Conservation (phyloP, 306 rosid species). For the Ammopiptanthus mongolicus region DNA sequence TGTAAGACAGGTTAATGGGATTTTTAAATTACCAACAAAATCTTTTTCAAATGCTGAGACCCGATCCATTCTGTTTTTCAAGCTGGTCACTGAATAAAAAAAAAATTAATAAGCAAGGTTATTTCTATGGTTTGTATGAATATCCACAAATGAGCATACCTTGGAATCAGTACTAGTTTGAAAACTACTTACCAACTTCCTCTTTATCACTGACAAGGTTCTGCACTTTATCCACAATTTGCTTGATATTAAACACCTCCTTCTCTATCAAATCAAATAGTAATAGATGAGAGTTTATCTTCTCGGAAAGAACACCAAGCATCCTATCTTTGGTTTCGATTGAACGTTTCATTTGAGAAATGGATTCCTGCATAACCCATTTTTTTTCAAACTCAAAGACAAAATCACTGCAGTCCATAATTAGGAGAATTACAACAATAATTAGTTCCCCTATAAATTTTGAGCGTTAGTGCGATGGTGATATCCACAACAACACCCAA, state of each 20-base stretch:
- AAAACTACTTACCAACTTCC: constrained; percentile 57
- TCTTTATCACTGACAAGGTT: constrained; percentile 56
- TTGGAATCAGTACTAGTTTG: neutral
- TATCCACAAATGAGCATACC: constrained; percentile 11
- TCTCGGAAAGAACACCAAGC: constrained; percentile 61
- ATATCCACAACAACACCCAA: neutral
- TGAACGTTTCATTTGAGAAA: constrained; percentile 52
- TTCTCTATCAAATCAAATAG: constrained; percentile 72
- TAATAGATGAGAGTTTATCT: constrained; percentile 51
- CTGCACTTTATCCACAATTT: constrained; percentile 52
- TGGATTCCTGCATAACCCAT: constrained; percentile 51
- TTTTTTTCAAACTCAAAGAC: constrained; percentile 1
- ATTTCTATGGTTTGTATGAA: neutral
- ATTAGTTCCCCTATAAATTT: neutral
- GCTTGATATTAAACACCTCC: constrained; percentile 58
- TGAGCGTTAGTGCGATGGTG: neutral
- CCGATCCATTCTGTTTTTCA: constrained; percentile 56
- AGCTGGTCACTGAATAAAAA: constrained; percentile 45
- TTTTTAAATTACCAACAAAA: constrained; percentile 52
- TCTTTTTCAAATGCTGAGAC: constrained; percentile 53
- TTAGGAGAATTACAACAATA: neutral
- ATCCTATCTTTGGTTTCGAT: constrained; percentile 52
- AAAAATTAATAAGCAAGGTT: constrained; percentile 4
- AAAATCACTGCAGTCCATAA: constrained; percentile 2
- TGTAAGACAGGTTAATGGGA: constrained; percentile 3